Base-by-base conservation (phyloP, 768 basidiomycete species). In the Tricholoma matsutake region DNA sequence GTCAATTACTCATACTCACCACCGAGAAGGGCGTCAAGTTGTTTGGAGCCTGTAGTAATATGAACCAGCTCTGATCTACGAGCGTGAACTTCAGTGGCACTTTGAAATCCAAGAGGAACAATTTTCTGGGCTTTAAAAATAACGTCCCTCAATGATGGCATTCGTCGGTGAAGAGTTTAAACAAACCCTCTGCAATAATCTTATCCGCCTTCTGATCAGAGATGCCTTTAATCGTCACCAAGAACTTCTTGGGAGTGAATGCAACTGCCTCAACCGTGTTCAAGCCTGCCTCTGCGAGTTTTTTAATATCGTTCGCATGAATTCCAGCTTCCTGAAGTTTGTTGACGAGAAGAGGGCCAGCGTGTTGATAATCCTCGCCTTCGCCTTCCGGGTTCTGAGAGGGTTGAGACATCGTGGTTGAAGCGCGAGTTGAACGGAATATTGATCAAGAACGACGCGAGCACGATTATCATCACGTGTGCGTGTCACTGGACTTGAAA, bases 171-270 rank as follows among this genome's bases (percentile, higher is more conserved):
- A 18, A 28, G n/a, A 4, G 29, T 35, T 20, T 51, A 3, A 25
- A 71, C 84, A 64, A 61, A 93, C 97, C 97, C 81, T 96, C 94
- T 13, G 81, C 76, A 28, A 98, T 75, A 60, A 99, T 97, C 79
- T 95, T 98, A 72, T 99, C 97, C 1, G 97, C 97, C 72, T 98
- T 99, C 63, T 88, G 83, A 66, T 99, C 97, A 25, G 94, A 95
- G 52, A 99, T 97, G 9, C 97, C 97, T 74, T 98, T 98, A 67
- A 98, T 96, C 4, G 86, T 83, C 60, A 92, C 83, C 34, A 98
- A 78, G 56, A 81, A 81, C 78, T 98, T 98, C 84, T 98, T 97
- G 13, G 96, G 93, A 0, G 96, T 98, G 71, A 95, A 98, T 34
- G 94, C 96, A 55, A 98, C 94, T 14, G 94, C 86, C 72, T 99